A percentile compares a stretch with the other conserved stretches of the same genome.
Conservation (phyloP, 495 filamentous ascomycete genomes). For the Letharia columbiana region DNA sequence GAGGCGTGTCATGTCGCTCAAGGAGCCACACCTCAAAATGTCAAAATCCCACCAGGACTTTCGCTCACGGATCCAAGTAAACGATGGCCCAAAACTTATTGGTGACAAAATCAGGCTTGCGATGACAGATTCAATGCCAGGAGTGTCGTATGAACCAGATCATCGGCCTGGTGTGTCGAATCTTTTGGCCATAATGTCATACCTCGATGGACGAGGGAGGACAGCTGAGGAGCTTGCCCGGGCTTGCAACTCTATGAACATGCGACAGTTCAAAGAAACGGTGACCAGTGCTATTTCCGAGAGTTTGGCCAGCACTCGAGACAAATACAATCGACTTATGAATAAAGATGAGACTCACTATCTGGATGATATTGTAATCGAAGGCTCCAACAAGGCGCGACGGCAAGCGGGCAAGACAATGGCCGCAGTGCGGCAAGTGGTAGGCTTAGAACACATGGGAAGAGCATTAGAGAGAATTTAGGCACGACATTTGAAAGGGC, state of each 20-base stretch:
- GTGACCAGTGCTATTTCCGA: conserved; percentile 47
- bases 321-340: conserved; percentile 49
- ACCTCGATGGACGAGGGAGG: conserved; percentile 44
- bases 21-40: conserved; percentile 73
- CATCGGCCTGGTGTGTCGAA: conserved; percentile 78
- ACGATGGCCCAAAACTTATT: conserved; percentile 55
- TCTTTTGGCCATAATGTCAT: conserved; percentile 64
- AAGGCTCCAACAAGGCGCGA: conserved; percentile 53
- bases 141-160: conserved; percentile 62
- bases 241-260: conserved; percentile 40
- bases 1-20: conserved; percentile 83
- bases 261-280: conserved; percentile 57
- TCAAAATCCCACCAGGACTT: conserved; percentile 71
- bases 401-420: conserved; percentile 62
- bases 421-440: conserved; percentile 47
- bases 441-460: conserved; percentile 43
- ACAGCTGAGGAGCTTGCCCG: conserved; percentile 48
- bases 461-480: neutral
- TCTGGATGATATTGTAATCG: conserved; percentile 49
- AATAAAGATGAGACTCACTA: conserved; percentile 38
- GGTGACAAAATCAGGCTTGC: conserved; percentile 57
- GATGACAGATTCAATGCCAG: conserved; percentile 61
- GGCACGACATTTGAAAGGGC: neutral
- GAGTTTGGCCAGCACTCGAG: conserved; percentile 51
- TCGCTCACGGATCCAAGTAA: conserved; percentile 73